Conservation (phyloP, 192 early-diverging fungal genomes). For the Backusella mclennaniae region DNA sequence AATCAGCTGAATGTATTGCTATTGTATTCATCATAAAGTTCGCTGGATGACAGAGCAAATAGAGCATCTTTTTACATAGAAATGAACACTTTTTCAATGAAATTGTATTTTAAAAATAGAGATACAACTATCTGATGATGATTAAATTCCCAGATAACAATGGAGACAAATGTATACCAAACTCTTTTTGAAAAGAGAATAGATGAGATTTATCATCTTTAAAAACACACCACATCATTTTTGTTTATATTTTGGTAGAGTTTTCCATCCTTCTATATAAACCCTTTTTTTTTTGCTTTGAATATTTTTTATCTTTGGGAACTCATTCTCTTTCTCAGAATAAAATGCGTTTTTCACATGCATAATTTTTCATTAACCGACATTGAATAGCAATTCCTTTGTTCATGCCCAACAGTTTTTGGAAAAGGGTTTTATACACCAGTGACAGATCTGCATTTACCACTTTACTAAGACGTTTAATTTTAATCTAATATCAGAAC, state of each 20-base stretch:
- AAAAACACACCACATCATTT: no score
- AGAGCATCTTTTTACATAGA: no score
- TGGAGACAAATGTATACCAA: neutral
- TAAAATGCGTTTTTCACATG: neutral
- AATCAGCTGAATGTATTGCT: no score
- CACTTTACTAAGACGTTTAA: neutral
- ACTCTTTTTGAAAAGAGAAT: neutral
- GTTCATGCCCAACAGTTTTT: neutral
- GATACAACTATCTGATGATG: neutral
- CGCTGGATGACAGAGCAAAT: no score
- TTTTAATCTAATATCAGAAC: neutral
- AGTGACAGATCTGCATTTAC: neutral
- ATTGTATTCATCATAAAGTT: no score
- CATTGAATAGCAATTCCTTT: neutral
- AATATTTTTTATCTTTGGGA: no score
- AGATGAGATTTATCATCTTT: neutral
- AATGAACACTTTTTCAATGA: no score
- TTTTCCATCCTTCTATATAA: neutral
- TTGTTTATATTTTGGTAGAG: no score
- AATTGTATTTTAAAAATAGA: neutral
- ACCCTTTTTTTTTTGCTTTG: neutral
- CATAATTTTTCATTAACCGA: neutral
- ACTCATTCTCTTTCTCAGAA: neutral
- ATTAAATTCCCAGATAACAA: neutral
- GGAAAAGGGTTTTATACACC: neutral